A percentile compares a stretch with the other conserved stretches of the same genome.
Conservation (phyloP, 768 basidiomycete species). For the Rhodocollybia butyracea region DNA sequence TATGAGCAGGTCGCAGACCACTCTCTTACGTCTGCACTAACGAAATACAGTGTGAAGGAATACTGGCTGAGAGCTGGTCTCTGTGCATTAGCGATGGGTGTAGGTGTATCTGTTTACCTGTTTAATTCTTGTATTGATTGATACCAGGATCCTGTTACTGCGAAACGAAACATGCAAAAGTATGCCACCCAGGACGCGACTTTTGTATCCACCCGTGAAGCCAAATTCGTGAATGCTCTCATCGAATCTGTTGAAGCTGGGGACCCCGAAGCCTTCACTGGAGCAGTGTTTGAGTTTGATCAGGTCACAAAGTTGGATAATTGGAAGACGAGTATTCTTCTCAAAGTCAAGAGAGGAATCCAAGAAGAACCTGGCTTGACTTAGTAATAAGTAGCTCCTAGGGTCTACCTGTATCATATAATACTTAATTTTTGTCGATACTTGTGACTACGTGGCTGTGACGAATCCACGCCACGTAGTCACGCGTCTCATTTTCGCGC, state of each 20-base stretch:
- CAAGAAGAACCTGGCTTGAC: conserved; percentile 42
- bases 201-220: conserved; percentile 87
- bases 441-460: background rate
- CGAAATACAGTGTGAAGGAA: conserved; percentile 99
- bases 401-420: background rate
- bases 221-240: conserved; percentile 78
- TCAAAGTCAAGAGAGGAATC: conserved; percentile 85
- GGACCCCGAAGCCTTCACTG: conserved; percentile 73
- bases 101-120: conserved; percentile 35
- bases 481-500: no score
- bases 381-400: conserved; percentile 19
- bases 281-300: conserved; percentile 88
- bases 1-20: conserved; percentile 90
- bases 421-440: no score
- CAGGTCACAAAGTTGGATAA: conserved; percentile 90
- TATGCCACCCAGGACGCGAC: conserved; percentile 83
- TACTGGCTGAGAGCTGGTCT: conserved; percentile 89
- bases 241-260: conserved; percentile 74
- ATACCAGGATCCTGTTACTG: conserved; percentile 77
- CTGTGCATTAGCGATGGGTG: conserved; percentile 85
- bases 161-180: conserved; percentile 71
- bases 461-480: no score
- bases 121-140: background rate
- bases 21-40: conserved; percentile 75
- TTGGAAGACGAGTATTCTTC: conserved; percentile 90